These are phyloP conservation scores for Penicillium sp. DNA, from an alignment of 2,329 filamentous ascomycete genomes.

Conservation along the genomic window DNA sequence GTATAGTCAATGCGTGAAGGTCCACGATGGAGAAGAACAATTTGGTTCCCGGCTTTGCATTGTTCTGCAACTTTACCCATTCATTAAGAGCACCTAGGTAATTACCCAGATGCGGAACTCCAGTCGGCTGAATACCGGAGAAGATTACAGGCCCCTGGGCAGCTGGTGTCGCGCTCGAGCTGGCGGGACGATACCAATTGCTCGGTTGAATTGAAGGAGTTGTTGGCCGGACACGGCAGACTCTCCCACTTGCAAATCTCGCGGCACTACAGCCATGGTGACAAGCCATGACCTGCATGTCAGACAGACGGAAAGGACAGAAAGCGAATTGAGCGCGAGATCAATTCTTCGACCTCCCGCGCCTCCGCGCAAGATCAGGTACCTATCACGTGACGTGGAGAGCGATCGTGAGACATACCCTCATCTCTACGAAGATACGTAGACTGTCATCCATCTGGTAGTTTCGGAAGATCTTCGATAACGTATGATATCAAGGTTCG, in stretches of 20 bases:
- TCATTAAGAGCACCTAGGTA: conserved; percentile 85
- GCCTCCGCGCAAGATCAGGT: conserved; percentile 2
- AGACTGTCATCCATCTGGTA: background rate
- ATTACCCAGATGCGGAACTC: conserved; percentile 90
- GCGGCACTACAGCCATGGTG: background rate
- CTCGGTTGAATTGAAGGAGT: conserved; percentile 1
- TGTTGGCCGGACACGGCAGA: conserved; percentile 1
- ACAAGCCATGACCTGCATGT: conserved; percentile 9
- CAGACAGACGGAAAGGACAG: background rate
- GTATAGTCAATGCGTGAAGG: conserved; percentile 84
- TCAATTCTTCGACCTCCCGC: conserved; percentile 5
- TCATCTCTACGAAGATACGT: background rate
- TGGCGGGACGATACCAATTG: conserved; percentile 14
- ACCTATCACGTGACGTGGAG: conserved; percentile 10
- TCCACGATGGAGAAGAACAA: conserved; percentile 88
- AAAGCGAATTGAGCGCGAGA: background rate
- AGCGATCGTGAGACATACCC: background rate
- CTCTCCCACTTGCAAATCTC: conserved; percentile 6
- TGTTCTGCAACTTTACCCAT: conserved; percentile 79
- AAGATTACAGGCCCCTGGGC: conserved; percentile 62
- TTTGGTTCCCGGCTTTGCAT: conserved; percentile 55
- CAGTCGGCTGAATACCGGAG: conserved; percentile 96
- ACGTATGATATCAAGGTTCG: background rate
- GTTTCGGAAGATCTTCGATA: background rate
- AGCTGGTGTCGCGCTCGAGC: conserved; percentile 6